These are phyloP conservation scores for Globisporangium sylvaticum DNA, from an alignment of 352 stramenopile genomes.

Conservation along the genomic window DNA sequence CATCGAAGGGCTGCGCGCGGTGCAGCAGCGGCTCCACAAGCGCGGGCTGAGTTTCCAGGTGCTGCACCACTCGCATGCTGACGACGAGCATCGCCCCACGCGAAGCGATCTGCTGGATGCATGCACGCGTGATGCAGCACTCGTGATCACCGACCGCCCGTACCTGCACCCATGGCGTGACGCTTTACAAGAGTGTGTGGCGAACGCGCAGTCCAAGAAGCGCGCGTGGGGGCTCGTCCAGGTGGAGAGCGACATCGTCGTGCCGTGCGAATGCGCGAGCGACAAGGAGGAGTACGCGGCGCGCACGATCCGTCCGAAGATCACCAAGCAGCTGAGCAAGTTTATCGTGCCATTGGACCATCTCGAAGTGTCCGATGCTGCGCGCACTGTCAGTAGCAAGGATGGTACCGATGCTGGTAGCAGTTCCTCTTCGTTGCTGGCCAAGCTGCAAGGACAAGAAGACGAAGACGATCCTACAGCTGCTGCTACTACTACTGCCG, in stretches of 20 bases:
- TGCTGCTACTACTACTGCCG: not conserved
- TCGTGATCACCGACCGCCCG: slow-evolving; percentile 76
- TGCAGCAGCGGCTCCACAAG: slow-evolving; percentile 31
- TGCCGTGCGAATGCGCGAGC: slow-evolving; percentile 90
- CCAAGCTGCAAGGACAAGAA: not conserved
- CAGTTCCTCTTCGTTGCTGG: slow-evolving; percentile 22
- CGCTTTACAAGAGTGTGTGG: slow-evolving; percentile 41
- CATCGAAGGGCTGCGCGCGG: slow-evolving; percentile 59
- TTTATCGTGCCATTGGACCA: slow-evolving; percentile 77
- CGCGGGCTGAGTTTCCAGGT: slow-evolving; percentile 63
- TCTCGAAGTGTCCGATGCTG: slow-evolving; percentile 24
- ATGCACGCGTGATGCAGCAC: slow-evolving; percentile 44
- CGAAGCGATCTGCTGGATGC: slow-evolving; percentile 38
- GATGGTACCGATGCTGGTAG: not conserved
- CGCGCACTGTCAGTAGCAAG: slow-evolving; percentile 16
- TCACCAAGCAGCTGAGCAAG: slow-evolving; percentile 87
- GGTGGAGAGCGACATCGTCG: slow-evolving; percentile 97
- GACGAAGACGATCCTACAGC: not conserved
- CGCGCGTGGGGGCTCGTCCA: slow-evolving; percentile 81
- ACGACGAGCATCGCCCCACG: slow-evolving; percentile 6
- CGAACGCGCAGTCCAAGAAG: slow-evolving; percentile 23
- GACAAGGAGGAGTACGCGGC: slow-evolving; percentile 96
- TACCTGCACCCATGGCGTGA: slow-evolving; percentile 61
- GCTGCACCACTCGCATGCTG: slow-evolving; percentile 41
- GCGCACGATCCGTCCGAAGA: slow-evolving; percentile 97